phyloP scores from a whole-genome alignment of 495 filamentous ascomycete species.

The Penicillium salamii region DNA sequence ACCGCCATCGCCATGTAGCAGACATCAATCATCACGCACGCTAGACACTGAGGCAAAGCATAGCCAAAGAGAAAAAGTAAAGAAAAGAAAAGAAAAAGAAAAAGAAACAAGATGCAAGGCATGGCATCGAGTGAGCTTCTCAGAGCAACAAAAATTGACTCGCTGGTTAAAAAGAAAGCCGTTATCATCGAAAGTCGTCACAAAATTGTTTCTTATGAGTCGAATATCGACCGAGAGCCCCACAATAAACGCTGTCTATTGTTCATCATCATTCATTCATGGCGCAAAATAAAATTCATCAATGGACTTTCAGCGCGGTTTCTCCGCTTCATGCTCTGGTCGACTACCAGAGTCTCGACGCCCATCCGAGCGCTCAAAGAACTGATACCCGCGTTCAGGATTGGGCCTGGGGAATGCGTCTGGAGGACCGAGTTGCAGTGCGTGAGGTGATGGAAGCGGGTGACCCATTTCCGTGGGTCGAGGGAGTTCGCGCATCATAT shows the following conservation, averaged over 20 bases:
- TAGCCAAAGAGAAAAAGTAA: constrained; percentile 1
- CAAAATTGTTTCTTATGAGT: neutral
- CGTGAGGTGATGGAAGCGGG: constrained; percentile 32
- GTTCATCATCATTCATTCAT: constrained; percentile 28
- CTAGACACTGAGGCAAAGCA: constrained; percentile 6
- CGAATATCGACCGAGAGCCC: constrained; percentile 2
- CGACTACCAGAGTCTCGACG: constrained; percentile 25
- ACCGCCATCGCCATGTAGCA: constrained; percentile 8
- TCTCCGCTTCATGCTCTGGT: constrained; percentile 19
- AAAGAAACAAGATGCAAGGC: constrained; percentile 8
- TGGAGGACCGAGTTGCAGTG: constrained; percentile 32
- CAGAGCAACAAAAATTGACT: neutral
- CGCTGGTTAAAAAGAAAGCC: constrained; percentile 8
- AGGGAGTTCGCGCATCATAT: constrained; percentile 35
- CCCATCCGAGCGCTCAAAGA: neutral
- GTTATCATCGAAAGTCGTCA: constrained; percentile 23
- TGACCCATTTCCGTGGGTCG: constrained; percentile 31
- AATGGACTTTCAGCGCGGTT: constrained; percentile 14
- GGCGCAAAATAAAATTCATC: constrained; percentile 4
- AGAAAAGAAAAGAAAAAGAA: neutral
- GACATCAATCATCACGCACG: constrained; percentile 5
- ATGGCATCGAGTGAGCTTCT: constrained; percentile 4
- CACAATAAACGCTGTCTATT: constrained; percentile 29
- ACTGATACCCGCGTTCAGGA: too few relatives aligned
- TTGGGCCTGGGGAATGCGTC: constrained; percentile 25